Conservation (phyloP, 169 alveolate species). For the Eimeria falciformis region DNA sequence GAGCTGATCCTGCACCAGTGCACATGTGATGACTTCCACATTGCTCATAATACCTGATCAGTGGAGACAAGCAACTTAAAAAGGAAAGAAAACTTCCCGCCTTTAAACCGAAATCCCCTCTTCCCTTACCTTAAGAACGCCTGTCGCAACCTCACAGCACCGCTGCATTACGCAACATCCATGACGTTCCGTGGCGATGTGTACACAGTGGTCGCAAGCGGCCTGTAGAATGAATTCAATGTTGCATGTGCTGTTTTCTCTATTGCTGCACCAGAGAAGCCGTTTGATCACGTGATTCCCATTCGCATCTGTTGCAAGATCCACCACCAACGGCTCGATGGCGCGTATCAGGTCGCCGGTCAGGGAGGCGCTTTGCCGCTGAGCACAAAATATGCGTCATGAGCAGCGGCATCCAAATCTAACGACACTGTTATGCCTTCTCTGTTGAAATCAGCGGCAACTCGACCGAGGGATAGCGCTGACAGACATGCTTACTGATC, state of each 20-base stretch:
- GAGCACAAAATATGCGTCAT: not conserved
- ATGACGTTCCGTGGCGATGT: slow-evolving; percentile 93
- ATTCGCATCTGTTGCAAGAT: slow-evolving; percentile 90
- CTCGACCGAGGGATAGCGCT: slow-evolving; percentile 30
- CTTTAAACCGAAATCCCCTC: not conserved
- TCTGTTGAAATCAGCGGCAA: too few relatives aligned
- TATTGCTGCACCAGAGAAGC: slow-evolving; percentile 81
- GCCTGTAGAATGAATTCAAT: slow-evolving; percentile 89
- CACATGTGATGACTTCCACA: too few relatives aligned
- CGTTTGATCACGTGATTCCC: slow-evolving; percentile 96
- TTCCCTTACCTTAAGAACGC: slow-evolving; percentile 78
- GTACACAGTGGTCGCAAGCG: slow-evolving; percentile 85
- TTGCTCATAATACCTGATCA: too few relatives aligned
- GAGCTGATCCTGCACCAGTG: slow-evolving; percentile 56
- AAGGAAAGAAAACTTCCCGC: not conserved
- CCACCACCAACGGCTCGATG: slow-evolving; percentile 81
- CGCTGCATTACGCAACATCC: slow-evolving; percentile 97
- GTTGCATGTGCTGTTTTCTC: slow-evolving; percentile 85
- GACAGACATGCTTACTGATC: slow-evolving; percentile 9
- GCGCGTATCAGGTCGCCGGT: slow-evolving; percentile 69
- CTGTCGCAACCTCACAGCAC: slow-evolving; percentile 93
- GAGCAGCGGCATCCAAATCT: too few relatives aligned
- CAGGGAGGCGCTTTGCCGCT: slow-evolving; percentile 5
- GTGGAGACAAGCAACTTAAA: too few relatives aligned
- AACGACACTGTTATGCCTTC: too few relatives aligned